Conservation (phyloP, 2,329 filamentous ascomycete species). For the Clarireedia monteithiana region DNA sequence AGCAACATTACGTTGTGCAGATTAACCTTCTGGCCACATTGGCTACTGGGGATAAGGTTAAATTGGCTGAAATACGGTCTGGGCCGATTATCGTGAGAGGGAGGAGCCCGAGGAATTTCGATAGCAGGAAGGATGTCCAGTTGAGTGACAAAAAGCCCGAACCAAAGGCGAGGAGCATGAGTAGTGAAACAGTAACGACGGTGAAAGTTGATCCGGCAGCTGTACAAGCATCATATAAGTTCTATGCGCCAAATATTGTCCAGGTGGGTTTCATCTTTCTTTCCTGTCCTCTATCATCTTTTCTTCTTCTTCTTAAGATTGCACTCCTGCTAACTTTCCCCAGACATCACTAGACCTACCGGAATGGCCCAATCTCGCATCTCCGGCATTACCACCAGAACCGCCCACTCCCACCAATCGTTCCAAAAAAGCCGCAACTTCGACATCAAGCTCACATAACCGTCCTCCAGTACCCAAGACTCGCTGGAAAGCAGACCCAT, state of each 20-base stretch:
- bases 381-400: slow-evolving; percentile 8
- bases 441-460: slow-evolving; percentile 9
- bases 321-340: background rate
- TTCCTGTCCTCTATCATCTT: background rate
- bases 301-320: background rate
- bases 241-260: slow-evolving; percentile 24
- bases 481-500: slow-evolving; percentile 26
- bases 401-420: slow-evolving; percentile 11
- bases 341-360: slow-evolving; percentile 24
- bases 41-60: slow-evolving; percentile 54
- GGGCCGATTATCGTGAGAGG: slow-evolving; percentile 93
- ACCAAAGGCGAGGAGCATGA: slow-evolving; percentile 22
- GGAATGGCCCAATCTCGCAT: slow-evolving; percentile 19
- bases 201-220: slow-evolving; percentile 24
- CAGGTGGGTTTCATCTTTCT: slow-evolving; percentile 17
- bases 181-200: slow-evolving; percentile 14
- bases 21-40: slow-evolving; percentile 75
- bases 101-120: slow-evolving; percentile 88
- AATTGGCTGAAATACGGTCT: slow-evolving; percentile 78
- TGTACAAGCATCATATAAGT: slow-evolving; percentile 19
- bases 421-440: slow-evolving; percentile 17
- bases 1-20: slow-evolving; percentile 89
- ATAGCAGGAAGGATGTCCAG: slow-evolving; percentile 79
- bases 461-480: slow-evolving; percentile 26
- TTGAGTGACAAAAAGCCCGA: slow-evolving; percentile 36